A percentile compares a stretch with the other conserved stretches of the same genome.
phyloP scores from a whole-genome alignment of 129 eudicot species.

The Ambrosia trifida region DNA sequence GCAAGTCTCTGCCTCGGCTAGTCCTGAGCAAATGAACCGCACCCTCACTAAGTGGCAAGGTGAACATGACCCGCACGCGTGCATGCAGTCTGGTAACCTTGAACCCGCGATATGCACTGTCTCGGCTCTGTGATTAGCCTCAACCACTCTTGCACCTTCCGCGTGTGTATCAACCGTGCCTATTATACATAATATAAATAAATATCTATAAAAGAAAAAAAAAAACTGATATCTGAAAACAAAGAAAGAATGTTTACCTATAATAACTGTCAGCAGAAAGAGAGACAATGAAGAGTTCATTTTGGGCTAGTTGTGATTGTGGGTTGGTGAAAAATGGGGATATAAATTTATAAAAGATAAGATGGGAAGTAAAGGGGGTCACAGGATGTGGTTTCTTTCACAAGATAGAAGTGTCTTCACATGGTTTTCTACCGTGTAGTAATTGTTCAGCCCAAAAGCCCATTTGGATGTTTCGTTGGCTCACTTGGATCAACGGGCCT shows the following conservation, averaged over 20 bases:
- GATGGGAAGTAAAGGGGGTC: conserved; percentile 27
- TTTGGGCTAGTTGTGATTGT: conserved; percentile 22
- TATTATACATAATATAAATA: neutral
- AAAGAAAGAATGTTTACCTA: conserved; percentile 9
- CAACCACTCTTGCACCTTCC: conserved; percentile 1
- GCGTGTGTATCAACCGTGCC: conserved; percentile 13
- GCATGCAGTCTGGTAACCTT: conserved; percentile 78
- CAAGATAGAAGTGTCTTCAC: conserved; percentile 38
- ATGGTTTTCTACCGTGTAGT: conserved; percentile 32
- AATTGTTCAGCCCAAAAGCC: conserved; percentile 23
- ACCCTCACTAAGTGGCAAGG: conserved; percentile 90
- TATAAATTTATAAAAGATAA: conserved; percentile 22
- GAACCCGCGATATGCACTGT: conserved; percentile 77
- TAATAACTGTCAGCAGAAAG: conserved; percentile 26
- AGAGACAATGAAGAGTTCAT: conserved; percentile 25
- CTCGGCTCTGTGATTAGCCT: conserved; percentile 26
- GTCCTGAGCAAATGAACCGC: conserved; percentile 69
- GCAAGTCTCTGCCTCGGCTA: conserved; percentile 11
- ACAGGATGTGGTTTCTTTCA: conserved; percentile 31
- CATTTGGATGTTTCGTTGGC: neutral
- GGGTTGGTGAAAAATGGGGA: conserved; percentile 21
- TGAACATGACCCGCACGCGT: conserved; percentile 89
- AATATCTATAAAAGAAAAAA: neutral
- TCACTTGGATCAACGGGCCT: neutral
- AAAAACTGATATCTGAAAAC: neutral